Base-by-base conservation (phyloP, 257 asterid species). In the Ligustrum vulgare region DNA sequence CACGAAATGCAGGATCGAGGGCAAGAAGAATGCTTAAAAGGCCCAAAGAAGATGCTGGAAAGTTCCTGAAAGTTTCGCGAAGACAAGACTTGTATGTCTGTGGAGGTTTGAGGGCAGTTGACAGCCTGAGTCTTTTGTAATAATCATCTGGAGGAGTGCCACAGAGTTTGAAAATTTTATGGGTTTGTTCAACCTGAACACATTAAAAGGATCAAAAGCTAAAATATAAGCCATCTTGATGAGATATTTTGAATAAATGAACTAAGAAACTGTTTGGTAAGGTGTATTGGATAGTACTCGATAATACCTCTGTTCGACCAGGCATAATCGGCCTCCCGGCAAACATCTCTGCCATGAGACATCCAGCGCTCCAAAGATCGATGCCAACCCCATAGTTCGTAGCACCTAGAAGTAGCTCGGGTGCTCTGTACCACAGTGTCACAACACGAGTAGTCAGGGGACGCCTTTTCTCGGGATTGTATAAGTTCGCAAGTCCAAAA, bases 361-460 rank as follows among this genome's bases (percentile, higher is more conserved):
- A 93, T 4, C 98, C 98, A 1, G 79, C 96, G 39, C 98, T 93
- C 98, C 97, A 93, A 20, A 93, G 89, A 86, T 93, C 98, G 45
- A 89, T 88, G 0, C 93, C 97, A 28, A 73, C 39, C 25, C 97
- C 97, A 77, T 93, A 93, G 15, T 93, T 91, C 0, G 96, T 91
- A 5, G 97, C 80, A 10, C 97, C 98, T 9, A 93, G 33, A n/a
- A 93, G 84, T 31, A 93, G 85, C 86, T 93, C 97, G 0, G 96
- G 97, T 6, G 97, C 96, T 74, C 97, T 72, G 13, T 93, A 91
- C 98, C 98, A 93, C 71, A 93, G 93, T 3, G 98, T 93, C 76
- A 93, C 98, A 20, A 93, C 98, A 22, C 94, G 87, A 74, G 79
- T 93, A 43, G 98, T 93, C 13, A 89, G 78, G 31, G 90, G 96